phyloP scores from a whole-genome alignment of 768 basidiomycete genomes.

The Macrolepiota fuliginosa region DNA sequence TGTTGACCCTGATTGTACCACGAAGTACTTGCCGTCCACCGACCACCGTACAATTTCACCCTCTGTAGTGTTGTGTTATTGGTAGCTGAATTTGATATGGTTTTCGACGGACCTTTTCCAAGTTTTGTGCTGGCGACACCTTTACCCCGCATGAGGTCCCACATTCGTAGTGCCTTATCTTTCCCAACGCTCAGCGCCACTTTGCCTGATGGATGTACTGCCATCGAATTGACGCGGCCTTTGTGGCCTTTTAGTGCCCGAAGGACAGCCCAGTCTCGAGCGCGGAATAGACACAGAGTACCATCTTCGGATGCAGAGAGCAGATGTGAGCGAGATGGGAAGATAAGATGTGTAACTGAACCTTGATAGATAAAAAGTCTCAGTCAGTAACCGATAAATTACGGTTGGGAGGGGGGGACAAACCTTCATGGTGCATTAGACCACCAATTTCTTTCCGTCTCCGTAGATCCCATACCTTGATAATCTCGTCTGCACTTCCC shows the following conservation, averaged over 20 bases:
- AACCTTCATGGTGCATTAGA: constrained; percentile 93
- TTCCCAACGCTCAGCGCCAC: constrained; percentile 89
- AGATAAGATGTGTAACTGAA: constrained; percentile 85
- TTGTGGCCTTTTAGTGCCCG: constrained; percentile 91
- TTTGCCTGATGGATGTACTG: constrained; percentile 91
- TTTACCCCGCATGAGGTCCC: constrained; percentile 97
- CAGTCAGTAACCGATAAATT: not conserved
- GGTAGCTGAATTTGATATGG: not conserved
- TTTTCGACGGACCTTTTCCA: constrained; percentile 66
- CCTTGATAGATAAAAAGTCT: constrained; percentile 42
- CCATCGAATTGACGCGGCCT: constrained; percentile 85
- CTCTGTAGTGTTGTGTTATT: constrained; percentile 44
- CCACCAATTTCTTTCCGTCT: constrained; percentile 92
- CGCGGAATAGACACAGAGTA: constrained; percentile 84
- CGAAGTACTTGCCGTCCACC: constrained; percentile 70
- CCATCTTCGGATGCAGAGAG: constrained; percentile 93
- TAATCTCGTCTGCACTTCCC: constrained; percentile 92
- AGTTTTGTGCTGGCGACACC: constrained; percentile 87
- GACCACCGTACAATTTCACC: constrained; percentile 94
- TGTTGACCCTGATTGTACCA: constrained; percentile 70
- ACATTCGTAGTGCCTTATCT: constrained; percentile 91
- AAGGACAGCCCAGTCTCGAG: constrained; percentile 91
- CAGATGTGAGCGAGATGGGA: constrained; percentile 87
- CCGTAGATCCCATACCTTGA: constrained; percentile 95
- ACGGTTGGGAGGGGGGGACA: constrained; percentile 16